Percentiles rank a stretch among this genome's conserved stretches.
Evolutionary conservation across 2,329 filamentous ascomycete genomes (phyloP).

Genomic region (Samsoniella hepiali): DNA sequence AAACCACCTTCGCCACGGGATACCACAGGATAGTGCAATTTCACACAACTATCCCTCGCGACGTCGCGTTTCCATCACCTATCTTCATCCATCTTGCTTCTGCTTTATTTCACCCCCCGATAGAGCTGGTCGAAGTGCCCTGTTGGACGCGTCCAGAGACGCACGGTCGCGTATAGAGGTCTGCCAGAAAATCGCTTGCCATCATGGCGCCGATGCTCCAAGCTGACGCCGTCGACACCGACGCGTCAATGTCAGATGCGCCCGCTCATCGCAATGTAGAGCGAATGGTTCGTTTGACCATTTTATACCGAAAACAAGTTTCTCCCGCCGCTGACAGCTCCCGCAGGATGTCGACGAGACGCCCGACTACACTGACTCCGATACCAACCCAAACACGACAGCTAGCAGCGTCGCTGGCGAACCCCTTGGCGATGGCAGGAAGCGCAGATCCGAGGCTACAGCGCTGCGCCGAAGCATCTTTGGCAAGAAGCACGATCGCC

Average conservation of each 20-base stretch:
- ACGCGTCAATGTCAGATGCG: constrained; percentile 63
- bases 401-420: constrained; percentile 87
- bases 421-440: constrained; percentile 69
- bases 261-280: constrained; percentile 45
- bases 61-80: constrained; percentile 11
- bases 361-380: constrained; percentile 63
- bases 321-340: background rate
- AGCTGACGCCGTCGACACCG: constrained; percentile 52
- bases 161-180: constrained; percentile 53
- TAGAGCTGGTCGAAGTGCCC: constrained; percentile 16
- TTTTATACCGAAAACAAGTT: background rate
- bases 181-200: constrained; percentile 28
- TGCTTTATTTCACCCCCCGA: background rate
- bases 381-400: constrained; percentile 65
- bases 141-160: constrained; percentile 44
- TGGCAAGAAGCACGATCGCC: constrained; percentile 87
- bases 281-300: constrained; percentile 45
- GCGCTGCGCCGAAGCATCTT: constrained; percentile 89
- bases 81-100: background rate
- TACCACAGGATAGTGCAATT: background rate
- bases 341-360: constrained; percentile 60
- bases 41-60: background rate
- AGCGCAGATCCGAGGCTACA: constrained; percentile 80
- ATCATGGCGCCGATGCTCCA: constrained; percentile 55
- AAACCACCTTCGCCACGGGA: background rate